Percentiles rank a stretch among this genome's conserved stretches.
Evolutionary conservation across 192 early-diverging fungal species (phyloP).

Genomic region (Diversispora eburnea): DNA sequence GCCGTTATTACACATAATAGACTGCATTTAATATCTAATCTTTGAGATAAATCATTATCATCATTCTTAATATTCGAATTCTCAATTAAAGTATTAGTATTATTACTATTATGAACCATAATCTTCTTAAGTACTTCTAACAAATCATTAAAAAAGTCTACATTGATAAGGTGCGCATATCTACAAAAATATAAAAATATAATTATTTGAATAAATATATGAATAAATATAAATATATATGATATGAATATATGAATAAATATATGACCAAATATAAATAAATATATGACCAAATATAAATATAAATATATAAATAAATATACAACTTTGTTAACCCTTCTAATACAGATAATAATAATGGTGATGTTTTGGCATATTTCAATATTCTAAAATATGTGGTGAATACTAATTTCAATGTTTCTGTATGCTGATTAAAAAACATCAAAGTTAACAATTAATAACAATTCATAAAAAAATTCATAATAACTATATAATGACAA

Average conservation of each 20-base stretch:
- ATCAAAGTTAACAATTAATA: conserved; percentile 4
- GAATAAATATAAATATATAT: too few species aligned
- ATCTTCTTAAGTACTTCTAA: conserved; percentile 80
- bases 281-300: not conserved
- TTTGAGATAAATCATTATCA: conserved; percentile 22
- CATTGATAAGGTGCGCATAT: conserved; percentile 94
- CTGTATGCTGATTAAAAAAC: conserved; percentile 63
- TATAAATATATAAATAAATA: not conserved
- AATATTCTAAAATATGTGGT: conserved; percentile 93
- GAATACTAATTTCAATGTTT: conserved; percentile 93
- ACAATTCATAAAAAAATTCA: not conserved
- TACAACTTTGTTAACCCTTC: conserved; percentile 72
- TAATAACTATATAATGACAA: not conserved
- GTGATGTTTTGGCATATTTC: conserved; percentile 75
- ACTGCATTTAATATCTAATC: conserved; percentile 60
- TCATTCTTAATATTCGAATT: conserved; percentile 31
- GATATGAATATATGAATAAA: too few species aligned
- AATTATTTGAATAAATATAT: too few species aligned
- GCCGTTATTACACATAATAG: conserved; percentile 89
- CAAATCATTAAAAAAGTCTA: conserved; percentile 93
- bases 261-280: conserved; percentile 42
- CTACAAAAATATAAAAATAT: conserved; percentile 48
- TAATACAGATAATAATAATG: conserved; percentile 67
- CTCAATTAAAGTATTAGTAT: conserved; percentile 35
- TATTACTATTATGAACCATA: conserved; percentile 49